Conservation (phyloP, 371 early-diverging fungal species). For the Haplosporangium sp. region DNA sequence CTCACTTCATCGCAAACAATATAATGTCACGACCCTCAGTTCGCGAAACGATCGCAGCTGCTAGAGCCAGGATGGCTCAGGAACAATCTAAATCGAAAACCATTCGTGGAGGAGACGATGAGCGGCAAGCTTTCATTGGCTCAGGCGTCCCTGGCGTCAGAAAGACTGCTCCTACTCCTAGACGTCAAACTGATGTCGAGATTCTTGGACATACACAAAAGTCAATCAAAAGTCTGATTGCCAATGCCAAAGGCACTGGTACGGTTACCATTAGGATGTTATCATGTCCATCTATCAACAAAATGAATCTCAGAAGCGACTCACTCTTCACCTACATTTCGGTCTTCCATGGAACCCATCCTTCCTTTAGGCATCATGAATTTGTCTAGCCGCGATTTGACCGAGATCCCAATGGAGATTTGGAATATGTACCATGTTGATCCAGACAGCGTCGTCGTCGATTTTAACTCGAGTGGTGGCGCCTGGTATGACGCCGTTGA, state of each 20-base stretch:
- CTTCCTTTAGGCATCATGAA: slow-evolving; percentile 70
- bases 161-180: slow-evolving; percentile 18
- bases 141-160: slow-evolving; percentile 46
- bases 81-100: slow-evolving; percentile 41
- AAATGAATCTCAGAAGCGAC: not conserved
- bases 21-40: slow-evolving; percentile 52
- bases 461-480: slow-evolving; percentile 63
- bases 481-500: slow-evolving; percentile 78
- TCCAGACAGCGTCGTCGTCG: slow-evolving; percentile 66
- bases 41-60: slow-evolving; percentile 55
- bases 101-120: slow-evolving; percentile 47
- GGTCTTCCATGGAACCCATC: not conserved
- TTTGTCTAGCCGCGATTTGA: slow-evolving; percentile 73
- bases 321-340: not conserved
- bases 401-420: slow-evolving; percentile 72
- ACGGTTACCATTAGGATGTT: not conserved
- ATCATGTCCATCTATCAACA: not conserved
- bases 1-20: not conserved
- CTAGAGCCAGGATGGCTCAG: slow-evolving; percentile 35
- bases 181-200: slow-evolving; percentile 48
- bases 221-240: slow-evolving; percentile 55
- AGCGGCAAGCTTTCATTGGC: slow-evolving; percentile 42
- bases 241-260: slow-evolving; percentile 55
- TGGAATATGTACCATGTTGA: slow-evolving; percentile 76
- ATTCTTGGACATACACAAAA: slow-evolving; percentile 54